Conservation (phyloP, 352 stramenopile species). For the Globisporangium paroecandrum region DNA sequence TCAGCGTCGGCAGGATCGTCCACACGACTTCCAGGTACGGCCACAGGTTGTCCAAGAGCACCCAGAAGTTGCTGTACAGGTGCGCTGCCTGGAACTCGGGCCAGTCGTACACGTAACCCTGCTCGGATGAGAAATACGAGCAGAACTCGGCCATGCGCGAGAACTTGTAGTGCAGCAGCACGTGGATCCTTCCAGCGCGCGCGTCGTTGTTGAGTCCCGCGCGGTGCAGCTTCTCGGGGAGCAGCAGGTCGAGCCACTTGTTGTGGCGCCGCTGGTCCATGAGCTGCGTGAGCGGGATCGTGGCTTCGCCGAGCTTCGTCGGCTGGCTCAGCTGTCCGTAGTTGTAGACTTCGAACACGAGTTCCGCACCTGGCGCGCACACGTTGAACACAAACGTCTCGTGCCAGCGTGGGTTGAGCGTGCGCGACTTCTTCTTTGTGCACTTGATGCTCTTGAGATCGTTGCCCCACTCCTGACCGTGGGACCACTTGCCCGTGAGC, state of each 20-base stretch:
- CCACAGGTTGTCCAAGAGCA: slow-evolving; percentile 80
- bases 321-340: slow-evolving; percentile 78
- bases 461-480: slow-evolving; percentile 80
- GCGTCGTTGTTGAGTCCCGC: slow-evolving; percentile 81
- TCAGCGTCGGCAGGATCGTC: slow-evolving; percentile 79
- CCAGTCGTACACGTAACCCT: slow-evolving; percentile 75
- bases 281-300: slow-evolving; percentile 68
- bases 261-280: slow-evolving; percentile 87
- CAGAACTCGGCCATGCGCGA: slow-evolving; percentile 81
- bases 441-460: slow-evolving; percentile 80
- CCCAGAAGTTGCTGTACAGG: slow-evolving; percentile 87
- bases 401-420: slow-evolving; percentile 82
- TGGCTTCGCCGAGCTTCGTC: slow-evolving; percentile 79
- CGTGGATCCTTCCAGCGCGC: slow-evolving; percentile 74
- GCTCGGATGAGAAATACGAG: slow-evolving; percentile 73
- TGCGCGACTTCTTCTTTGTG: slow-evolving; percentile 86
- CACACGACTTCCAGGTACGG: slow-evolving; percentile 82
- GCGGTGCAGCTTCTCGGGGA: slow-evolving; percentile 78
- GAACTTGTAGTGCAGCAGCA: slow-evolving; percentile 86
- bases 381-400: slow-evolving; percentile 89
- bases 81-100: slow-evolving; percentile 78
- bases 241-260: slow-evolving; percentile 81
- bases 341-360: slow-evolving; percentile 85
- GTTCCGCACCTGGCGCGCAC: slow-evolving; percentile 72
- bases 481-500: slow-evolving; percentile 82